Base-by-base conservation (phyloP, 192 early-diverging fungal species). In the Coemansia sp. region DNA sequence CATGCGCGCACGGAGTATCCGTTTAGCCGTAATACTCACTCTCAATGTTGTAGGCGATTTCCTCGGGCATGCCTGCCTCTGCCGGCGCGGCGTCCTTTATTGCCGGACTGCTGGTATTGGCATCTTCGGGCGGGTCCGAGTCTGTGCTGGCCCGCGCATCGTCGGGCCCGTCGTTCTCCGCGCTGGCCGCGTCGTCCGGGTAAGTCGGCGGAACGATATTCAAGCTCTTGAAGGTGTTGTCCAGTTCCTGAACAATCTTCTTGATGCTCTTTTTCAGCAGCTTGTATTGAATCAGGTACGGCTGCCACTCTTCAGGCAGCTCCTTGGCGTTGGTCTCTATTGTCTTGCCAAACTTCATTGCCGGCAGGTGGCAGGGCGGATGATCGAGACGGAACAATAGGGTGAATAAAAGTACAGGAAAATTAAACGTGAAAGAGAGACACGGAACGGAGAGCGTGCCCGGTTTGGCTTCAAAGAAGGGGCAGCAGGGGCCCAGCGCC, bases 261-360 rank as follows among this genome's bases (percentile, higher is more conserved):
- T 82, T 80, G 54, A 90, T 85, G 53, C 71, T 77, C 64, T 84
- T 87, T 64, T 90, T 90, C 12, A 90, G 75, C 15, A 67, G 60
- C 50, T 87, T 87, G 80, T 90, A 90, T 38, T 85, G 84, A 40
- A 90, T 85, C n/a, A 87, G 46, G 52, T 85, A 87, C 5, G 83
- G 85, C 43, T 84, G 80, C 84, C 86, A 87, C 47, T 83, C 82
- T 35, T 74, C 75, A 7, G 87, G 87, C 50, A 90, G 82, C 31
- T 84, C 62, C 60, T 84, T 83, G 14, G 84, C 68, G 67, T 75
- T 82, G 4, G 78, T 75, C 48, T 87, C 85, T 23, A 90, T 71
- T 19, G 80, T 70, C 53, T 87, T 86, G 50, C 79, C 83, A 70
- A 90, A 90, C 79, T 90, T 90, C 87, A 90, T 90, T 39, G 36